Conservation (phyloP, 2,329 filamentous ascomycete genomes). For the Aspergillus cejpii region DNA sequence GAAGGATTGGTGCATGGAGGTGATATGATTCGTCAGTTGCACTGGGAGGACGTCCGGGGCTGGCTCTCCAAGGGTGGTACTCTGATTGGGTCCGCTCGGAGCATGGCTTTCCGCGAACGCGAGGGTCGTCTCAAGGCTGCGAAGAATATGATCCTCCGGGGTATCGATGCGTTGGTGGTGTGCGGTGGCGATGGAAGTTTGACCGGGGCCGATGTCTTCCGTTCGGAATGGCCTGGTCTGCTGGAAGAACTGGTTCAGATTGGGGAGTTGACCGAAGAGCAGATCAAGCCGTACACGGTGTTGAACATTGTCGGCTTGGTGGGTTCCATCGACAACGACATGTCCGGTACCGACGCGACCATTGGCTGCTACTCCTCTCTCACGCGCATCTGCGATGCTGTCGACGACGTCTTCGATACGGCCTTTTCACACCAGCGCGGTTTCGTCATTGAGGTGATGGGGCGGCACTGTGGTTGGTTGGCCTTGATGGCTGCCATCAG, state of each 20-base stretch:
- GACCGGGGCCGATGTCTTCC: constrained; percentile 90
- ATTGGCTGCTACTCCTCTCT: constrained; percentile 96
- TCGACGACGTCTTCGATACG: constrained; percentile 88
- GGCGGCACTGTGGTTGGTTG: constrained; percentile 93
- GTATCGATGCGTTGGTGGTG: constrained; percentile 93
- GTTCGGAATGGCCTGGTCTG: constrained; percentile 83
- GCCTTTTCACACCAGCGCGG: constrained; percentile 94
- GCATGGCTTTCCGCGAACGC: constrained; percentile 86
- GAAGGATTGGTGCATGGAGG: constrained; percentile 88
- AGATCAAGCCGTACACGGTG: constrained; percentile 70
- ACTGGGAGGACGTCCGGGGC: constrained; percentile 90
- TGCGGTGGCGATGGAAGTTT: constrained; percentile 95
- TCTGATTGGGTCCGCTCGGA: constrained; percentile 88
- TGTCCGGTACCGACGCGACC: constrained; percentile 93
- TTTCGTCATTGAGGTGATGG: constrained; percentile 98
- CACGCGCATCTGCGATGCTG: constrained; percentile 85
- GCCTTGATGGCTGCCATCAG: constrained; percentile 93
- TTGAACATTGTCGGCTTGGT: constrained; percentile 96
- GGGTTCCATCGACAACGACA: constrained; percentile 96
- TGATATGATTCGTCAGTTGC: constrained; percentile 77
- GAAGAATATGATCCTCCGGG: constrained; percentile 87
- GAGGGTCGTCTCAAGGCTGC: constrained; percentile 75
- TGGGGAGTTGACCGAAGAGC: constrained; percentile 62
- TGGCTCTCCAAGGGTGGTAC: constrained; percentile 93
- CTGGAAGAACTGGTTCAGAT: constrained; percentile 74